Conservation (phyloP, 495 filamentous ascomycete species). For the Aspergillus coremiiformis region DNA sequence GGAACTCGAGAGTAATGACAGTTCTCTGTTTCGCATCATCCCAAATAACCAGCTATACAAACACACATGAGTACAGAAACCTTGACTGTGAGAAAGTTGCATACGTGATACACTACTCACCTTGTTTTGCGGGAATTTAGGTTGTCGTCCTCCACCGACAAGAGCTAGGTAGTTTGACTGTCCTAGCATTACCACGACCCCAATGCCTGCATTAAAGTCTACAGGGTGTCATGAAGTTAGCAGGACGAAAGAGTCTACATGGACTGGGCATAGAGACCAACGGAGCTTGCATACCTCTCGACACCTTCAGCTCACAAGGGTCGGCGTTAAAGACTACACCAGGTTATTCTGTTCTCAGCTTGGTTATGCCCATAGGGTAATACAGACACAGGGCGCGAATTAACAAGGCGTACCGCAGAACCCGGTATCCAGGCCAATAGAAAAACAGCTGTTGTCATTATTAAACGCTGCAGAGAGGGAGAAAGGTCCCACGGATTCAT, state of each 20-base stretch:
- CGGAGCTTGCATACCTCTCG: slow-evolving; percentile 43
- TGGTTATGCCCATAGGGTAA: slow-evolving; percentile 3
- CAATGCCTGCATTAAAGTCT: slow-evolving; percentile 86
- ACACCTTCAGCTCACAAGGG: slow-evolving; percentile 65
- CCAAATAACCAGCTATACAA: slow-evolving; percentile 72
- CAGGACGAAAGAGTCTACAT: not conserved
- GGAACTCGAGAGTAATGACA: slow-evolving; percentile 65
- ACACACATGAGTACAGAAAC: slow-evolving; percentile 1
- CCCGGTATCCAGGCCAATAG: slow-evolving; percentile 78
- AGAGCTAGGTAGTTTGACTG: slow-evolving; percentile 82
- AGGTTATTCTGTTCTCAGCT: slow-evolving; percentile 7
- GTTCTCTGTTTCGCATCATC: slow-evolving; percentile 75
- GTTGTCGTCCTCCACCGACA: slow-evolving; percentile 79
- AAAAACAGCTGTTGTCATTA: slow-evolving; percentile 77
- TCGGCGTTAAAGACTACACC: slow-evolving; percentile 66
- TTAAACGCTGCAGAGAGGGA: slow-evolving; percentile 86
- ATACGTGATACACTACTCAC: slow-evolving; percentile 36
- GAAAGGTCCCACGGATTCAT: slow-evolving; percentile 62
- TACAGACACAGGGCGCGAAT: not conserved
- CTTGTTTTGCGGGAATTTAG: slow-evolving; percentile 84
- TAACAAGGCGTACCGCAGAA: slow-evolving; percentile 62
- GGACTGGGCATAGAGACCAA: not conserved
- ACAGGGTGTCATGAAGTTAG: slow-evolving; percentile 1
- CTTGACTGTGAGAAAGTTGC: not conserved
- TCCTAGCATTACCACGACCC: slow-evolving; percentile 78